Base-by-base conservation (phyloP, 2,329 filamentous ascomycete species). In the Fusarium anguioides region DNA sequence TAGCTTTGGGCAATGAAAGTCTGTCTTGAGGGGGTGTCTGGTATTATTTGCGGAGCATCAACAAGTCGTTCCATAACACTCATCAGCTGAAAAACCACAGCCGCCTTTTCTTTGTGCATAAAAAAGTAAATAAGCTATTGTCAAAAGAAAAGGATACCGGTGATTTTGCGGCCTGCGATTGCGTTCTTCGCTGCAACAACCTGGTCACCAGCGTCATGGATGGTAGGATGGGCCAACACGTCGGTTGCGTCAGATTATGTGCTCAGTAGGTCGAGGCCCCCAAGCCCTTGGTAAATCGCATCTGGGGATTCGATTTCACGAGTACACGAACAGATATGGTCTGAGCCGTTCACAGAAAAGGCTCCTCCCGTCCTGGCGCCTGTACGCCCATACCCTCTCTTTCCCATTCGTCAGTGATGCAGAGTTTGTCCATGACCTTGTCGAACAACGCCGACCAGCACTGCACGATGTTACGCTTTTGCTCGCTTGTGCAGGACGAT, bases 291-390 rank as follows among this genome's bases (percentile, higher is more conserved):
- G 53, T 42, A 45, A 47, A 55, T 35, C 35, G 52, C 45, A 40
- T 50, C 47, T 60, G 64, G 60, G 46, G 53, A 49, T 45, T 51
- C 39, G 18, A 42, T 36, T 49, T 35, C 15, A 36, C 21, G 55
- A 27, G 29, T 61, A 67, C 35, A 61, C 64, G 60, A 49, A 68
- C 61, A 45, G 64, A 51, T 60, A 68, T 70, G 67, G 50, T 50
- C 67, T 64, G 55, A 61, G 56, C 69, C 66, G 66, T 60, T 73
- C 71, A 66, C 67, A 70, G 49, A 73, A 70, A 76, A 77, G 75
- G 75, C 73, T 76, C 75, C 66, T 77, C 75, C 75, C 75, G 75
- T 75, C 72, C 68, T 73, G 72, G 68, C 75, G n/a, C 72, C 69
- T 69, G 67, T 58, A 51, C 55, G 53, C 71, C 68, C 62, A 65